Evolutionary conservation across 2,329 filamentous ascomycete genomes (phyloP), one percentile per base, ranked within the genome.

Genomic region (Aspergillus sp.): DNA sequence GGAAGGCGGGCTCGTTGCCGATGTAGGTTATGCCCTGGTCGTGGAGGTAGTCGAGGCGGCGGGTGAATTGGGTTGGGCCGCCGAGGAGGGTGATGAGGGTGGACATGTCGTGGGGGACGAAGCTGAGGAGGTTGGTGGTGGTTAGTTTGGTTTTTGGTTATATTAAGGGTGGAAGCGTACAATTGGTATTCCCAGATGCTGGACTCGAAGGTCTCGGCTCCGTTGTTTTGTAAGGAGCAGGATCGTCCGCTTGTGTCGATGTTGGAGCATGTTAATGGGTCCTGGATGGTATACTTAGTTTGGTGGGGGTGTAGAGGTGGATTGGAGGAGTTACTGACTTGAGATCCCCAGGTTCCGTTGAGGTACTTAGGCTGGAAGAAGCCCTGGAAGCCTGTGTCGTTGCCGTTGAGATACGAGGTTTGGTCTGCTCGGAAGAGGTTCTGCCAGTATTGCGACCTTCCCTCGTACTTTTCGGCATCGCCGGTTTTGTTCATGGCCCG

Each of bases 291-390:
- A 8, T 27, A 27, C 25, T 27, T 27, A 27, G 25, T 27, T 27
- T 1, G 2, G 25, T 2, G 25, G 2, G 25, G 25, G 25, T 7
- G 25, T 27, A 8, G 25, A 27, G 25, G 25, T 27, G 25, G 25
- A 8, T 27, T 27, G 25, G 25, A 8, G 25, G 25, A 27, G 25
- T 2, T 25, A 27, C 25, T 27, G 27, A 68, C 83, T 72, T 92
- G 89, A 54, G 78, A 85, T 2, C 83, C 88, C 86, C 87, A 92
- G 0, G 88, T 90, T 23, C 82, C 80, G 68, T 92, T 92, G 0
- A 88, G 71, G 61, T 84, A 88, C 53, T 83, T 85, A 0, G 89
- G 89, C 70, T 91, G 87, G 61, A 92, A 87, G 73, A 91, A 92
- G 0, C 90, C 90, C 0, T 76, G 79, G 66, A 90, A 92, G 0